Base-by-base conservation (phyloP, 176 grass and related monocot genomes). In the Sorghum bicolor region DNA sequence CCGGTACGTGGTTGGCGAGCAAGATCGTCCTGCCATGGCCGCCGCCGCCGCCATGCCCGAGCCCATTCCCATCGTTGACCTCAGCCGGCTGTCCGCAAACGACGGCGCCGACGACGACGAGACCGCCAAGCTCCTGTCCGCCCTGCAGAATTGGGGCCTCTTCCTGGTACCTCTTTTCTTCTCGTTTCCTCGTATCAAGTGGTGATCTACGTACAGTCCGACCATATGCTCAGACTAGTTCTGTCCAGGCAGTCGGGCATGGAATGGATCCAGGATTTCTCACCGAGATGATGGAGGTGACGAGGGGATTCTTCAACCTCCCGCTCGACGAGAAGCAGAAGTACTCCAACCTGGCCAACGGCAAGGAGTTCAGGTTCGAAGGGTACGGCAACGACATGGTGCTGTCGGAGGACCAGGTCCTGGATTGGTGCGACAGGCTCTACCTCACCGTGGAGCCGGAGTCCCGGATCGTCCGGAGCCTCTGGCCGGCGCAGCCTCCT, bases 331-430 rank as follows among this genome's bases (percentile, higher is more conserved):
- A 83, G 86, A 94, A 82, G 79, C 86, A 89, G 44, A 91, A 86
- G 66, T 93, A 90, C 83, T 87, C 84, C 50, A 93, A 93, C 80
- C 67, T 90, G 25, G 83, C 78, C 8, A 61, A 90, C 45, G 91
- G 85, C 26, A 80, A 83, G 48, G 76, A 93, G 75, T 90, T 88
- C 73, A 80, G 72, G 24, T 11, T 64, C 20, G 88, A 93, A 87
- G 91, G 91, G 10, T 93, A 93, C 53, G 87, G 84, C 52, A 69
- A 70, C 32, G 91, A 93, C 70, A 67, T 39, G 32, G 80, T 93
- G 11, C 3, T 45, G 13, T 70, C 55, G 2, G 81, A 87, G 43
- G 68, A 63, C 1, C 91, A 93, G 78, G 82, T 61, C 40, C 39
- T 93, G 26, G 88, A 93, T 64, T 93, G 91, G 87, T 40, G 19